phyloP scores from a whole-genome alignment of 164 flowering plant species.

The Vitis riparia region DNA sequence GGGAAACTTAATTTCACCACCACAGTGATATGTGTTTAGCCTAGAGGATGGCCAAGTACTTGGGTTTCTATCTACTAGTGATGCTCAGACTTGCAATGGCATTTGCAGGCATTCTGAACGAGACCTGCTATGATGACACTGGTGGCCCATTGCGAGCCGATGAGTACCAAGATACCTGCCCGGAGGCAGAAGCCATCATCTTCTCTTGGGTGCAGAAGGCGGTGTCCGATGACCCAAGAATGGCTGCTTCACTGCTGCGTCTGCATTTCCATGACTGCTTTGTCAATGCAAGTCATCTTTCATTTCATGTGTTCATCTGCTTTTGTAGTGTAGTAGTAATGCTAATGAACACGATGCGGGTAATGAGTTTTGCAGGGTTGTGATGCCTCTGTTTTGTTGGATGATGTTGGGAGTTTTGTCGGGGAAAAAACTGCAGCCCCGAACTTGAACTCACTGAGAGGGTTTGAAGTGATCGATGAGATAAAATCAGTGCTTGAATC shows the following conservation, averaged over 20 bases:
- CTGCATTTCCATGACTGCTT: slow-evolving; percentile 89
- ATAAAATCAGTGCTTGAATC: too few relatives aligned
- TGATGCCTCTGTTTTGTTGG: slow-evolving; percentile 78
- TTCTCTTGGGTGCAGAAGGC: slow-evolving; percentile 54
- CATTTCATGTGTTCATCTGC: background rate
- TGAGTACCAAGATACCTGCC: slow-evolving; percentile 46
- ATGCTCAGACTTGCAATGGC: slow-evolving; percentile 18
- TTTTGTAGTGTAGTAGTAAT: background rate
- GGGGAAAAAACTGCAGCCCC: too few relatives aligned
- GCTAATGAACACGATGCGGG: too few relatives aligned
- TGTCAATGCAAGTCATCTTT: slow-evolving; percentile 51
- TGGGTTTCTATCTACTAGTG: slow-evolving; percentile 13
- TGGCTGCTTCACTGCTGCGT: slow-evolving; percentile 83
- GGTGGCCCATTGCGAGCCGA: slow-evolving; percentile 19
- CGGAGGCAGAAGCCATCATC: slow-evolving; percentile 63
- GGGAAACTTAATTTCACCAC: background rate
- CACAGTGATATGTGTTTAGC: background rate
- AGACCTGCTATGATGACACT: slow-evolving; percentile 36
- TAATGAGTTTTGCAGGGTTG: slow-evolving; percentile 56
- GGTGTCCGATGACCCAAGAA: slow-evolving; percentile 53
- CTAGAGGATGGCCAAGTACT: slow-evolving; percentile 19
- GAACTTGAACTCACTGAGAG: too few relatives aligned
- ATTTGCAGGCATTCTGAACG: slow-evolving; percentile 15
- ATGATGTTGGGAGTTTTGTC: slow-evolving; percentile 21
- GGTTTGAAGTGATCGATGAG: too few relatives aligned